Evolutionary conservation across 225 moss, liverwort and hornwort genomes (phyloP).

Genomic region (Polytrichum commune): DNA sequence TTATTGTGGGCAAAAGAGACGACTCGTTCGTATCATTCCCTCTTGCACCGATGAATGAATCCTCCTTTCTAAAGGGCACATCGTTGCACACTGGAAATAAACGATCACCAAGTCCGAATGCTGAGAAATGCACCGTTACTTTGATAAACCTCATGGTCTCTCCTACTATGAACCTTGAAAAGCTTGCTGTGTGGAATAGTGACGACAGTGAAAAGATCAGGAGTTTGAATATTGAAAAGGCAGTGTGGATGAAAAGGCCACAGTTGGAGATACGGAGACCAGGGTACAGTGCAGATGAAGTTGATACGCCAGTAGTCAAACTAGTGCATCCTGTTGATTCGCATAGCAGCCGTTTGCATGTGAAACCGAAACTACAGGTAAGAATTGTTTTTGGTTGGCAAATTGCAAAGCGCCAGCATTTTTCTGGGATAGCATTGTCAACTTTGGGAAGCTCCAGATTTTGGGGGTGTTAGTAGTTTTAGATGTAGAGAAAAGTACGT

Average conservation of each 20-base stretch:
- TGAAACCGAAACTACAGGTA: slow-evolving; percentile 48
- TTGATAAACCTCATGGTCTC: slow-evolving; percentile 26
- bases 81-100: slow-evolving; percentile 26
- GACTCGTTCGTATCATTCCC: slow-evolving; percentile 19
- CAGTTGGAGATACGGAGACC: slow-evolving; percentile 47
- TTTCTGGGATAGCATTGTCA: not conserved
- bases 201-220: slow-evolving; percentile 12
- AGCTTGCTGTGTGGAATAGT: slow-evolving; percentile 1
- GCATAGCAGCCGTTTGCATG: slow-evolving; percentile 30
- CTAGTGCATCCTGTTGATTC: slow-evolving; percentile 23
- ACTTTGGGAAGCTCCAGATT: not conserved
- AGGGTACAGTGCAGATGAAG: slow-evolving; percentile 20
- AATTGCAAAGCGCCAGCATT: not conserved
- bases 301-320: slow-evolving; percentile 12
- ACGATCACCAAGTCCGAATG: slow-evolving; percentile 8
- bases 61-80: slow-evolving; percentile 33
- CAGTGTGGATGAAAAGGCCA: slow-evolving; percentile 17
- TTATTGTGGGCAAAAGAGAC: slow-evolving; percentile 14
- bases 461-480: not conserved
- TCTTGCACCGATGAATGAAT: slow-evolving; percentile 17
- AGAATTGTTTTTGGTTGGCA: slow-evolving; percentile 2
- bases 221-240: not conserved
- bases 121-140: slow-evolving; percentile 20
- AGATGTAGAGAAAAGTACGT: not conserved
- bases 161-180: slow-evolving; percentile 22